Base-by-base conservation (phyloP, 495 filamentous ascomycete species). In the Penicillium subrubescens region DNA sequence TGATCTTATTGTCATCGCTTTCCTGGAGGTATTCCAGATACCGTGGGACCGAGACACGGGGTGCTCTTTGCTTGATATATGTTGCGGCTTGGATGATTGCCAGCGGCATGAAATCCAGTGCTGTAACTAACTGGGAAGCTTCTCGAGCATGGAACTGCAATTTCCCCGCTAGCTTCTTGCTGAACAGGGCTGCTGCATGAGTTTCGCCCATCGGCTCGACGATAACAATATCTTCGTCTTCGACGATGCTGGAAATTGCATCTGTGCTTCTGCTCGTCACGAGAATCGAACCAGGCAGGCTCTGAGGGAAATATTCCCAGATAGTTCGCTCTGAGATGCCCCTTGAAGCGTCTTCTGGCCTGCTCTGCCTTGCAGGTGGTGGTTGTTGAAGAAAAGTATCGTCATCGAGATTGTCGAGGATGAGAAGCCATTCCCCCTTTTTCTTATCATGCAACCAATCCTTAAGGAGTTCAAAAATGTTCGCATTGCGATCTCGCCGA, bases 71-170 rank as follows among this genome's bases (percentile, higher is more conserved):
- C 48, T 33, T 64, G 56, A 86, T 84, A 64, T 81, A 85, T 4
- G 73, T 75, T 7, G 80, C 80, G 5, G 81, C 82, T 67, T 86
- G 82, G 14, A 71, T 72, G 37, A 85, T 84, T 5, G 82, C 82
- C 12, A 86, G 77, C 19, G 84, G 81, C 62, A 86, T 74, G 50
- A 62, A 75, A 14, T 82, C 81, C 4, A 86, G 76, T 25, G 68
- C 72, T 27, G 60, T 59, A 17, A 73, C 65, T 1, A 84, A 75
- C 27, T 75, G 54, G 5, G 35, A 1, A 21, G 34, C 19, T 14
- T 61, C 58, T 27, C 52, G 21, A 1, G 62, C 63, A 10, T 63
- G 60, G 12, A 8, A 14, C 53, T 56, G 53, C 3, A 80, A 70
- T 12, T 54, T 34, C 11, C 25, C 10, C 34, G 12, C 27, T 3